These are phyloP conservation scores for Tuctoria greenei DNA, from an alignment of 176 grass and related monocot genomes.

Conservation along the genomic window DNA sequence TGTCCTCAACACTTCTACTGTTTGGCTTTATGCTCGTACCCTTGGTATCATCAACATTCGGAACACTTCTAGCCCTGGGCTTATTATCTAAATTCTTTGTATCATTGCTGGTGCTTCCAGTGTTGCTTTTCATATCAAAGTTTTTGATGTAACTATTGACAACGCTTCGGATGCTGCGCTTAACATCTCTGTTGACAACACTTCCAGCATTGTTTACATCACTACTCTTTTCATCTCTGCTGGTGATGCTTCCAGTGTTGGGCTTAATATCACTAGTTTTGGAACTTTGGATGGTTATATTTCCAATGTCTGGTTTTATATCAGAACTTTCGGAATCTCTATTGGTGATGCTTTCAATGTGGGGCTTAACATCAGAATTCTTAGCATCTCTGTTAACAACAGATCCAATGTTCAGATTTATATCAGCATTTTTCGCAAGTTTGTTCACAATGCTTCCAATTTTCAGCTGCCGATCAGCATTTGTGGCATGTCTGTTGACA, in stretches of 20 bases:
- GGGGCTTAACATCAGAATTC: constrained; percentile 13
- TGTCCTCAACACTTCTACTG: constrained; percentile 19
- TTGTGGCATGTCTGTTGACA: constrained; percentile 15
- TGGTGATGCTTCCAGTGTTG: constrained; percentile 24
- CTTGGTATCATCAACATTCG: constrained; percentile 30
- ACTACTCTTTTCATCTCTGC: constrained; percentile 30
- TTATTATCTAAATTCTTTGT: constrained; percentile 40
- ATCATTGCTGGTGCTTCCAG: constrained; percentile 31
- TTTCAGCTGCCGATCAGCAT: neutral
- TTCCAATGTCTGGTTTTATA: constrained; percentile 17
- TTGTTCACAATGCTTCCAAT: constrained; percentile 16
- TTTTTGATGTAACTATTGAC: constrained; percentile 55
- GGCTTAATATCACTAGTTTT: constrained; percentile 31
- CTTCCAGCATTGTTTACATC: constrained; percentile 18
- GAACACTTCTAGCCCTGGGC: constrained; percentile 27
- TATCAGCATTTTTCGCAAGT: constrained; percentile 33
- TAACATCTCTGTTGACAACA: constrained; percentile 39
- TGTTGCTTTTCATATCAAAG: constrained; percentile 45
- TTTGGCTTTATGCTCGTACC: constrained; percentile 8
- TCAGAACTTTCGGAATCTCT: neutral
- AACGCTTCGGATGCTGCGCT: constrained; percentile 43
- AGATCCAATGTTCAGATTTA: constrained; percentile 23
- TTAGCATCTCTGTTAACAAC: constrained; percentile 6
- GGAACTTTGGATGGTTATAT: constrained; percentile 12
- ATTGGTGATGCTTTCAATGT: neutral